A percentile compares a stretch with the other conserved stretches of the same genome.
These are phyloP conservation scores for Podila horticola DNA, from an alignment of 192 early-diverging fungal species.

Conservation along the genomic window DNA sequence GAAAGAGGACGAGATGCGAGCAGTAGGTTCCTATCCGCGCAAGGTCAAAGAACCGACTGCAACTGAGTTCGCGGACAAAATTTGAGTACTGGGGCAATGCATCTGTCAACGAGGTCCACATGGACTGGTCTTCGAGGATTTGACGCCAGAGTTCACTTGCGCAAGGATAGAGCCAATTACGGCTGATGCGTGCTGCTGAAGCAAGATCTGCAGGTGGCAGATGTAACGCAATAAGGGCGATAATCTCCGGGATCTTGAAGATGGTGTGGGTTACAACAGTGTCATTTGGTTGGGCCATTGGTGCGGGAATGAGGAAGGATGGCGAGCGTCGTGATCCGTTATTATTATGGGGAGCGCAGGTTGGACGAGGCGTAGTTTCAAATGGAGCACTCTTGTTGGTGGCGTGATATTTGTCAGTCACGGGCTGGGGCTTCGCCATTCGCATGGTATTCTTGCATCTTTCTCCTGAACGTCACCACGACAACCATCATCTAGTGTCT, in stretches of 20 bases:
- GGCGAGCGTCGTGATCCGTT: no score
- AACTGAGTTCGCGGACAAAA: constrained; percentile 28
- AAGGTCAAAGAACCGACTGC: not conserved
- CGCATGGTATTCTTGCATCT: no score
- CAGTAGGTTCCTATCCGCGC: not conserved
- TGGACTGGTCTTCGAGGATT: constrained; percentile 30
- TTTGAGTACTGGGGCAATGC: constrained; percentile 25
- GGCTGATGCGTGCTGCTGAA: constrained; percentile 2
- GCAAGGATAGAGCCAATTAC: constrained; percentile 25
- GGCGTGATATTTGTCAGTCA: no score
- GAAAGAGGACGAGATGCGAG: constrained; percentile 2
- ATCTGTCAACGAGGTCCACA: constrained; percentile 1
- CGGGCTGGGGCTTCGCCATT: no score
- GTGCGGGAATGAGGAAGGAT: no score
- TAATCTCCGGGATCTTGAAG: constrained; percentile 16
- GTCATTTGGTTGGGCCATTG: no score
- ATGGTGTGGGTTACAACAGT: not conserved
- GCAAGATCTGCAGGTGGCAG: constrained; percentile 25
- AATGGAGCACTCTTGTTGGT: no score
- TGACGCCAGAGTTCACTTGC: constrained; percentile 29
- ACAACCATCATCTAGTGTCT: no score
- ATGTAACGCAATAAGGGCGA: constrained; percentile 2
- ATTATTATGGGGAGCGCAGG: no score
- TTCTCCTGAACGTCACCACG: no score
- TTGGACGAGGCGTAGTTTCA: no score